phyloP scores from a whole-genome alignment of 352 stramenopile species.

The Pythium utonaiense region DNA sequence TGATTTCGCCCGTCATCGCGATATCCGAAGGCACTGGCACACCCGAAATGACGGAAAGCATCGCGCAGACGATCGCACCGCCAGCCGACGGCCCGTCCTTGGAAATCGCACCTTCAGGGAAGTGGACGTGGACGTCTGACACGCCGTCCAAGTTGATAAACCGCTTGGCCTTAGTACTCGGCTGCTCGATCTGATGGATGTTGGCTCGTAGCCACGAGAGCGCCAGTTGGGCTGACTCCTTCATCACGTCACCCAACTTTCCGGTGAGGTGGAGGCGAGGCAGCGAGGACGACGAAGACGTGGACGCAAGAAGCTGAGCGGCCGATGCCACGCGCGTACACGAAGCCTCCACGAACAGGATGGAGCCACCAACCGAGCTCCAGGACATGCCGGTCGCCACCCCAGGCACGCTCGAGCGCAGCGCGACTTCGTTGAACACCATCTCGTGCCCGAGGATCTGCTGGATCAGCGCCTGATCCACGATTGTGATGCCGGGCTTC shows the following conservation, averaged over 20 bases:
- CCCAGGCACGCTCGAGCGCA: constrained; percentile 58
- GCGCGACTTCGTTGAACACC: constrained; percentile 71
- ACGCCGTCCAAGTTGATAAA: constrained; percentile 49
- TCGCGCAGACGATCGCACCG: constrained; percentile 80
- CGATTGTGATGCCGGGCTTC: constrained; percentile 21
- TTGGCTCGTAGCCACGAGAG: constrained; percentile 80
- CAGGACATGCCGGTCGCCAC: constrained; percentile 85
- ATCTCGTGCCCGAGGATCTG: constrained; percentile 64
- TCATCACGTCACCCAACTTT: constrained; percentile 86
- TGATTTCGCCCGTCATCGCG: constrained; percentile 89
- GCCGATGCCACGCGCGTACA: constrained; percentile 41
- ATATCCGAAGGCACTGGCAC: constrained; percentile 72
- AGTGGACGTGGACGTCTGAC: constrained; percentile 84
- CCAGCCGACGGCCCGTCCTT: constrained; percentile 89
- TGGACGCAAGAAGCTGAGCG: constrained; percentile 24
- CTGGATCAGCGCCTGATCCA: constrained; percentile 53
- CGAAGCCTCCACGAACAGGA: constrained; percentile 86
- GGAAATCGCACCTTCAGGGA: constrained; percentile 85
- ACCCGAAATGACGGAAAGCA: constrained; percentile 72
- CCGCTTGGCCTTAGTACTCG: constrained; percentile 12
- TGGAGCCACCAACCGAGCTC: constrained; percentile 71
- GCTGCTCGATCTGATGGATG: constrained; percentile 49
- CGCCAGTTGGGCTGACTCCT: constrained; percentile 83
- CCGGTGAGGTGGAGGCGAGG: constrained; percentile 63
- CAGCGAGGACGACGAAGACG: constrained; percentile 18